phyloP scores from a whole-genome alignment of 768 basidiomycete genomes.

The Rhodotorula graminis region DNA sequence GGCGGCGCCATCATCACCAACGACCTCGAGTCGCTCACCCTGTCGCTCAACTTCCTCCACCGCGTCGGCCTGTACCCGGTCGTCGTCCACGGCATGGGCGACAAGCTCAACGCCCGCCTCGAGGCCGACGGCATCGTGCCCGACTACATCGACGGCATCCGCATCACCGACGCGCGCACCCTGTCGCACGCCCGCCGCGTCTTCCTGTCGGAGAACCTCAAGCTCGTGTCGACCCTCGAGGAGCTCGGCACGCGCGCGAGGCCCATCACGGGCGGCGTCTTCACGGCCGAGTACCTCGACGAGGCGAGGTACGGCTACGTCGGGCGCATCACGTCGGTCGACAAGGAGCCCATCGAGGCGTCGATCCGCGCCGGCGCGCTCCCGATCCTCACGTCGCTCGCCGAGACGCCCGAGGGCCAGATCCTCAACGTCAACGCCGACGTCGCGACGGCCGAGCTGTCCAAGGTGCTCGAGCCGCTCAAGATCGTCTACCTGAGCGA shows the following conservation, averaged over 20 bases:
- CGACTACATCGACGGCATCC: conserved; percentile 91
- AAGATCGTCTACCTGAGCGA: conserved; percentile 99
- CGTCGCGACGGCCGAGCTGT: conserved; percentile 93
- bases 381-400: conserved; percentile 89
- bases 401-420: conserved; percentile 93
- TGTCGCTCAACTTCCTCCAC: conserved; percentile 92
- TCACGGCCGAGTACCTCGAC: conserved; percentile 94
- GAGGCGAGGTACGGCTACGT: conserved; percentile 90
- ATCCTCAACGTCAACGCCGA: conserved; percentile 99
- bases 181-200: conserved; percentile 90
- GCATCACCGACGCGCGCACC: conserved; percentile 94
- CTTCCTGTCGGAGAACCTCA: conserved; percentile 95
- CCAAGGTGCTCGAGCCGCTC: conserved; percentile 95
- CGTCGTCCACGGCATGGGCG: conserved; percentile 82
- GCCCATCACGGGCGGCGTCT: conserved; percentile 95
- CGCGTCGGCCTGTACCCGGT: conserved; percentile 97
- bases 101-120: conserved; percentile 75
- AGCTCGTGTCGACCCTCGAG: conserved; percentile 87
- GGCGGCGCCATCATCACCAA: conserved; percentile 86
- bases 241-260: conserved; percentile 92
- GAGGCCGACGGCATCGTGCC: conserved; percentile 88
- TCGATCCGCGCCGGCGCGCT: conserved; percentile 92
- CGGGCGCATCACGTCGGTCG: conserved; percentile 87
- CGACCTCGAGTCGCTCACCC: conserved; percentile 85
- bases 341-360: conserved; percentile 94